Evolutionary conservation across 225 moss, liverwort and hornwort genomes (phyloP).

Genomic region (Marchantia paleacea): DNA sequence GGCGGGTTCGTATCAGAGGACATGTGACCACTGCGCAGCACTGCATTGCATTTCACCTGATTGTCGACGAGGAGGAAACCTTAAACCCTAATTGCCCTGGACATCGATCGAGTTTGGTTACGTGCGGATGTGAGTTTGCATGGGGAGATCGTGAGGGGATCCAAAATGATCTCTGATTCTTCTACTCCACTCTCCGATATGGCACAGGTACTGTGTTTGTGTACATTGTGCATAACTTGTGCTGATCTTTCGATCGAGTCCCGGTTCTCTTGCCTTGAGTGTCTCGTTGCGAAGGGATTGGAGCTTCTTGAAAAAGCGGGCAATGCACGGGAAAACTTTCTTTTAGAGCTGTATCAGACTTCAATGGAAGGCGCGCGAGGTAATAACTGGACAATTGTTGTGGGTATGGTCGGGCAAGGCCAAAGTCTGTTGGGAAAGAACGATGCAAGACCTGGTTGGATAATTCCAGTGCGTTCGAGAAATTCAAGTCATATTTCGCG

Average conservation of each 20-base stretch:
- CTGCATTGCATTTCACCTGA: background rate
- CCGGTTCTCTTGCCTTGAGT: background rate
- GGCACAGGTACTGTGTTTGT: background rate
- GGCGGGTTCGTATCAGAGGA: background rate
- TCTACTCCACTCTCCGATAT: background rate
- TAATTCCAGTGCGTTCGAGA: too few species aligned
- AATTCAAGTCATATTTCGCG: too few species aligned
- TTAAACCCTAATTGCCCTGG: constrained; percentile 8
- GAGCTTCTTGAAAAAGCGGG: background rate
- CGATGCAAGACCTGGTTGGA: too few species aligned
- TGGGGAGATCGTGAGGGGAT: constrained; percentile 1
- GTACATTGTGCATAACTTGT: background rate
- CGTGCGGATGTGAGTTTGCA: background rate
- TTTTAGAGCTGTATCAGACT: background rate
- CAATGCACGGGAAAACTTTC: background rate
- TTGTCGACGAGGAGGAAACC: background rate
- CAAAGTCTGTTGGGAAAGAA: too few species aligned
- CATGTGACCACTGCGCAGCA: background rate
- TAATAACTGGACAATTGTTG: too few species aligned
- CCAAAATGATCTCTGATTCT: constrained; percentile 4
- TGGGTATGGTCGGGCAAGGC: too few species aligned
- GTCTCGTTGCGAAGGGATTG: background rate
- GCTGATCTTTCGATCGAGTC: background rate
- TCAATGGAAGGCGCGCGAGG: background rate
- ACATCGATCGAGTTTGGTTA: background rate